These are phyloP conservation scores for Ceratocystis variospora DNA, from an alignment of 2,329 filamentous ascomycete species.

Conservation along the genomic window DNA sequence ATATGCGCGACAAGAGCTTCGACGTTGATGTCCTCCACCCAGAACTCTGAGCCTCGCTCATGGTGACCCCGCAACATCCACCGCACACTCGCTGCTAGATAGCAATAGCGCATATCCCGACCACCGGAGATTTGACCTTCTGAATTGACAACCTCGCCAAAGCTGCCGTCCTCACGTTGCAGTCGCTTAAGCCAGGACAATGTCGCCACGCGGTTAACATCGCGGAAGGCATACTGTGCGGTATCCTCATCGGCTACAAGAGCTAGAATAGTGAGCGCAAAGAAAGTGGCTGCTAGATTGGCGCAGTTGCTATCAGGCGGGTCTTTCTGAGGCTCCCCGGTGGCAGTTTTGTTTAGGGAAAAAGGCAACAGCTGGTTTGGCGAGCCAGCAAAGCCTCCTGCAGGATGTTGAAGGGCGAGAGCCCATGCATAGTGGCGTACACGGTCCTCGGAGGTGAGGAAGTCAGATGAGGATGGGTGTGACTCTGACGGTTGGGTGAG, in stretches of 20 bases:
- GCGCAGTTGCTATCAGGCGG: conserved; percentile 27
- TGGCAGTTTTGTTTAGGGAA: conserved; percentile 23
- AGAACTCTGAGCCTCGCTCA: conserved; percentile 36
- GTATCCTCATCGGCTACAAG: conserved; percentile 33
- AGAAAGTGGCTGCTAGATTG: conserved; percentile 78
- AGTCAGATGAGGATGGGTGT: conserved; percentile 29
- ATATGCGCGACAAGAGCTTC: conserved; percentile 58
- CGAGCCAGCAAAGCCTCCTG: conserved; percentile 79
- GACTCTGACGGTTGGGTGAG: conserved; percentile 46
- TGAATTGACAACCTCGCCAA: conserved; percentile 65
- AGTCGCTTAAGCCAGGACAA: conserved; percentile 60
- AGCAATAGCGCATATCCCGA: conserved; percentile 75
- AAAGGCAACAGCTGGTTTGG: conserved; percentile 46
- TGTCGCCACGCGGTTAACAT: conserved; percentile 53
- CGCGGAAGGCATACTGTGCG: conserved; percentile 37
- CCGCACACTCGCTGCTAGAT: conserved; percentile 65
- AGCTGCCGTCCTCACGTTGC: conserved; percentile 76
- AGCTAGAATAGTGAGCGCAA: conserved; percentile 64
- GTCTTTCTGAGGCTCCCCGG: not conserved
- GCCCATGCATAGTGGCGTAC: conserved; percentile 55
- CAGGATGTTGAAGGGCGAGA: conserved; percentile 68
- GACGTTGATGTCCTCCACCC: conserved; percentile 60
- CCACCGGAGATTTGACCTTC: conserved; percentile 54
- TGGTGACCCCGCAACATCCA: conserved; percentile 62
- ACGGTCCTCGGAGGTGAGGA: conserved; percentile 35